Evolutionary conservation across 306 rosid species (phyloP), one percentile per base, ranked within the genome.

Genomic region (Vigna hirtella): DNA sequence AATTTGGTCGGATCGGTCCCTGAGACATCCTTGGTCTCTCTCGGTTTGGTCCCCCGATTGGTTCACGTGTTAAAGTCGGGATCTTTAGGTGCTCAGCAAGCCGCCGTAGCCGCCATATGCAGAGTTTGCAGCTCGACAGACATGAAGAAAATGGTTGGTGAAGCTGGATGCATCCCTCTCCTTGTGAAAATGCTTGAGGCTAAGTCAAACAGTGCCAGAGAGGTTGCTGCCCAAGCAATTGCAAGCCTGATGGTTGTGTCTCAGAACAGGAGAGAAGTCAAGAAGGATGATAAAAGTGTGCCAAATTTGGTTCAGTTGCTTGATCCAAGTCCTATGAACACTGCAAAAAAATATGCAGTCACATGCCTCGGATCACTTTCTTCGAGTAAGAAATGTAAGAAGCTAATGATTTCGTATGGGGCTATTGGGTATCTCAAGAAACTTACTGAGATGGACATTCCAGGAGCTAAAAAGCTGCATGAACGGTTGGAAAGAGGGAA

Each of bases 401-500:
- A 88, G 87, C 83, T 95, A 84, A 95, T 95, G 97, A 86, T 89
- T 47, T 91, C 98, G 0, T 93, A 92, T 74, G 98, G 98, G 18
- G 98, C 98, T 42, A 87, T 95, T 14, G 98, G 98, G 63, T 95
- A 95, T 79, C 87, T 95, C 49, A 95, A 90, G 92, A 95, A 95
- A 76, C 98, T 90, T 2, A 86, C 86, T 7, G 98, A 92, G 86
- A 95, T 92, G 98, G 97, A 92, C 20, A 85, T 89, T 64, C 92
- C 97, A 0, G 97, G 98, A 58, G 93, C 98, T 52, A 90, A 85
- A 80, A 92, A 88, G 90, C 84, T 95, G 36, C 93, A 86, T 58
- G 97, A 92, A 55, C 57, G 91, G 63, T 83, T 92, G 85, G 96
- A 92, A 72, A 90, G 90, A 83, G 98, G 97, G 69, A 91, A 88